A percentile compares a stretch with the other conserved stretches of the same genome.
Conservation (phyloP, 495 filamentous ascomycete species). For the Penicillium argentinense region DNA sequence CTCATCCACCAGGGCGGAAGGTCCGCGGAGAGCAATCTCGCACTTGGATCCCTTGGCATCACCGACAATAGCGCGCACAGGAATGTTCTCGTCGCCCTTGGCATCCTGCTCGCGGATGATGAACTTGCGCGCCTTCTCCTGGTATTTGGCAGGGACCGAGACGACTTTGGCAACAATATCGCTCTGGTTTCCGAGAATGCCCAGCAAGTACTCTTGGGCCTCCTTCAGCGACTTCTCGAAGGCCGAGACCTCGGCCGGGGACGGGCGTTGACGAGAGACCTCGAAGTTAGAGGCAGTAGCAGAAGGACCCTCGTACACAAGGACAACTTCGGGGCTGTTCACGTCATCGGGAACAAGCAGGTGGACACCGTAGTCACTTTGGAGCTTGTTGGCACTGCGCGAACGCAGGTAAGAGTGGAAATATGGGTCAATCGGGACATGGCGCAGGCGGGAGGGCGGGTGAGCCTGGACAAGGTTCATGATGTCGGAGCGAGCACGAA, state of each 20-base stretch:
- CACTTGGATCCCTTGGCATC: conserved; percentile 42
- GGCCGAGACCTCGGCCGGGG: conserved; percentile 55
- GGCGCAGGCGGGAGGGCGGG: conserved; percentile 71
- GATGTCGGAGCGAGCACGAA: conserved; percentile 79
- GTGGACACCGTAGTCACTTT: conserved; percentile 75
- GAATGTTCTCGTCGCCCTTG: conserved; percentile 63
- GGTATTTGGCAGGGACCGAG: conserved; percentile 74
- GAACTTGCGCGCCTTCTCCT: conserved; percentile 76
- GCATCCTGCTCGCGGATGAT: conserved; percentile 72
- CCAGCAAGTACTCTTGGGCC: conserved; percentile 68
- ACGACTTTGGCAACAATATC: conserved; percentile 64
- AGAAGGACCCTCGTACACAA: conserved; percentile 78
- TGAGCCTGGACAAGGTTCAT: conserved; percentile 75
- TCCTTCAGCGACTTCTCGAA: conserved; percentile 72
- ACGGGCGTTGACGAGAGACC: conserved; percentile 63
- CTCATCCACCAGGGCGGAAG: conserved; percentile 64
- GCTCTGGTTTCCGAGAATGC: conserved; percentile 68
- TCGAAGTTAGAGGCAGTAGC: conserved; percentile 59
- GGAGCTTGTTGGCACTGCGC: conserved; percentile 60
- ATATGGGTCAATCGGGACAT: conserved; percentile 77
- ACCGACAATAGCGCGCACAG: conserved; percentile 64
- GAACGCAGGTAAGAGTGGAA: conserved; percentile 76
- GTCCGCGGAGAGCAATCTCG: conserved; percentile 73
- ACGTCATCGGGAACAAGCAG: conserved; percentile 71
- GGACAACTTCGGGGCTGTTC: conserved; percentile 63